Evolutionary conservation across 257 asterid species (phyloP), one percentile per base, ranked within the genome.

Genomic region (Solanum pinnatisectum): DNA sequence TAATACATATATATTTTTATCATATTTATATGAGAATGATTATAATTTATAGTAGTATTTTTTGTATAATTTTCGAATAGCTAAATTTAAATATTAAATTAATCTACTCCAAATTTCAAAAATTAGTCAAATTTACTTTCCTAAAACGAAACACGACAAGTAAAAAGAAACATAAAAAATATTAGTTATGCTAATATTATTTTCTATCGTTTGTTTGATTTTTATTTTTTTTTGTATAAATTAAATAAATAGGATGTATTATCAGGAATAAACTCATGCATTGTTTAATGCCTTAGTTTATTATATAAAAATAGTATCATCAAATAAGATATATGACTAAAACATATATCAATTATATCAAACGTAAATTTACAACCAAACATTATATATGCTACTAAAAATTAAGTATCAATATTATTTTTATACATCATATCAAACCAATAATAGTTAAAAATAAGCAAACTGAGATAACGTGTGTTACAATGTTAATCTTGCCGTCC

Each of bases 101-200:
- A 49, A 15, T 49, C 22, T 49, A 49, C 60, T 49, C 8, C 60
- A 49, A 16, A 0, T 5, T 16, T 16, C 0, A 0, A 52, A 52
- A 52, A 52, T 16, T 52, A 1, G 23, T 52, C 63, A 52, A 52
- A 56, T 18, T 18, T 0, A 6, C 4, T 56, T 56, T 56, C 1
- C 1, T 18, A 52, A 52, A 52, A 52, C 1, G 0, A 6, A 52
- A 52, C 4, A 9, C 9, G 2, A 60, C 6, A 60, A 22, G 1
- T 3, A 60, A 59, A 59, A 22, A 22, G 2, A 60, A 22, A 60
- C 0, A 2, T 0, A 14, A 0, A 15, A 46, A 15, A 0, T 14
- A 59, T 8, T 59, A 59, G 1, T 63, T 63, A 23, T 63, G 3
- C 0, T 63, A 1, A 23, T 2, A 4, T 67, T 67, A 67, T 5